Percentiles rank a stretch among this genome's conserved stretches.
Conservation (phyloP, 805 yeast species). For the Saturnispora quitensis region DNA sequence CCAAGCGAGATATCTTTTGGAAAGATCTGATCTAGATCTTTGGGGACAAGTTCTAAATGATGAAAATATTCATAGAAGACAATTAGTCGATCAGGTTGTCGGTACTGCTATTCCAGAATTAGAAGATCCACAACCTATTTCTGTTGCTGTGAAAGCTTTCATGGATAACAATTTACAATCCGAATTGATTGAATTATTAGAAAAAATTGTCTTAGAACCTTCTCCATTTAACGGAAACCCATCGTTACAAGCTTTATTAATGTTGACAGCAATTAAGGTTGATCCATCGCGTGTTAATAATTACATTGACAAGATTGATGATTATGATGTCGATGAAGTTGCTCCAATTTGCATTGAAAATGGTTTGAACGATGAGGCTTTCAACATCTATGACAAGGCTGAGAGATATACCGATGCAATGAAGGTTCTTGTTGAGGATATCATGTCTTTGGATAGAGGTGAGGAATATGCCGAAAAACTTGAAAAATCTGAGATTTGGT, state of each 20-base stretch:
- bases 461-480: slow-evolving; percentile 86
- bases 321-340: slow-evolving; percentile 88
- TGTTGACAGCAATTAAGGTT: slow-evolving; percentile 92
- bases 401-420: slow-evolving; percentile 72
- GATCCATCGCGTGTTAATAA: slow-evolving; percentile 77
- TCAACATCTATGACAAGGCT: slow-evolving; percentile 81
- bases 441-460: slow-evolving; percentile 92
- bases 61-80: slow-evolving; percentile 82
- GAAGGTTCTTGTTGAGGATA: slow-evolving; percentile 83
- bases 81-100: slow-evolving; percentile 85
- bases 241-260: slow-evolving; percentile 84
- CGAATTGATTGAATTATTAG: slow-evolving; percentile 89
- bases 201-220: slow-evolving; percentile 93
- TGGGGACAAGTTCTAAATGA: slow-evolving; percentile 73
- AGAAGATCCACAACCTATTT: slow-evolving; percentile 86
- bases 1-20: slow-evolving; percentile 92
- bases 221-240: slow-evolving; percentile 95
- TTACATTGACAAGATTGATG: slow-evolving; percentile 83
- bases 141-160: slow-evolving; percentile 88
- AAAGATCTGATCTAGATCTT: slow-evolving; percentile 74
- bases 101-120: slow-evolving; percentile 95
- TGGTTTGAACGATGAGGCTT: slow-evolving; percentile 86
- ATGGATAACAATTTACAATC: slow-evolving; percentile 91
- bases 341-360: slow-evolving; percentile 87
- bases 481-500: slow-evolving; percentile 83